Evolutionary conservation across 208 protist genomes (phyloP).

Genomic region (Novymonas esmeraldas): DNA sequence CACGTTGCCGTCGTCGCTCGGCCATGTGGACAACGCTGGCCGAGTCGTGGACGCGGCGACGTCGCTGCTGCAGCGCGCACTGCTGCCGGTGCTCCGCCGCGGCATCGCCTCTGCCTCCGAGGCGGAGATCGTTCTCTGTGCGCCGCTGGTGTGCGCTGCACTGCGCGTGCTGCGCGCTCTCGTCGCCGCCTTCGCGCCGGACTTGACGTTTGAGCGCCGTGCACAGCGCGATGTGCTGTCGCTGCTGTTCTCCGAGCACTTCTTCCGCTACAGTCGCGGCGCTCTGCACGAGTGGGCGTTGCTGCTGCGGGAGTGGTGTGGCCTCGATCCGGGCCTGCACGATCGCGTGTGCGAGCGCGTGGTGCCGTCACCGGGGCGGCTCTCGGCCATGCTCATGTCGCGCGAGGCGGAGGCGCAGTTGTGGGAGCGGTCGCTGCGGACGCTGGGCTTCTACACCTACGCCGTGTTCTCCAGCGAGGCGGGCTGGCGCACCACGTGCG

Average conservation of each 20-base stretch:
- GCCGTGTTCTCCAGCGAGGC: constrained; percentile 13
- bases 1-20: constrained; percentile 31
- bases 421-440: constrained; percentile 34
- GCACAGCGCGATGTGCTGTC: constrained; percentile 46
- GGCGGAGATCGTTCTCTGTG: constrained; percentile 34
- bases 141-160: constrained; percentile 37
- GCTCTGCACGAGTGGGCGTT: constrained; percentile 44
- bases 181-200: constrained; percentile 24
- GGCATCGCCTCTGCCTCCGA: constrained; percentile 47
- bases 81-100: constrained; percentile 42
- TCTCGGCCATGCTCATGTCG: constrained; percentile 45
- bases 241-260: constrained; percentile 42
- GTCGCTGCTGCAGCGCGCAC: constrained; percentile 30
- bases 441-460: constrained; percentile 47
- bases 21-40: constrained; percentile 18
- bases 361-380: constrained; percentile 24
- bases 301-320: constrained; percentile 29
- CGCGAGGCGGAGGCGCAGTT: constrained; percentile 44
- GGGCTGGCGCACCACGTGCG: too few species aligned
- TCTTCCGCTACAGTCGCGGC: constrained; percentile 46
- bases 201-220: constrained; percentile 32
- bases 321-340: constrained; percentile 16
- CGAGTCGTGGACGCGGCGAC: constrained; percentile 39
- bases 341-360: constrained; percentile 22
- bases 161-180: constrained; percentile 32